Conservation (phyloP, 305 asterid genomes). For the Lippia alba region DNA sequence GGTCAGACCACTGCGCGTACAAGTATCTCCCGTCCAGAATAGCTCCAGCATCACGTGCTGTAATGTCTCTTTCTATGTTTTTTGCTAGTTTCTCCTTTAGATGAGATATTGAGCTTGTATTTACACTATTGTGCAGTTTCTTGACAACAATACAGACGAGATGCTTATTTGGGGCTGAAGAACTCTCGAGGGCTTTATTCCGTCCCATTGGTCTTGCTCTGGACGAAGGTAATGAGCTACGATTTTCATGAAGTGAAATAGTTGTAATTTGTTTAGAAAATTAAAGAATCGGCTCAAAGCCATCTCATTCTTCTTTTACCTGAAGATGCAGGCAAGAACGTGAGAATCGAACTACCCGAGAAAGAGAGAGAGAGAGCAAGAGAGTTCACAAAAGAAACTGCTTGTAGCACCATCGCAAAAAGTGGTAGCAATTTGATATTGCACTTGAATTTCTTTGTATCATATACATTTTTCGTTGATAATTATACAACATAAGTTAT, state of each 20-base stretch:
- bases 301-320: not conserved
- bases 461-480: not conserved
- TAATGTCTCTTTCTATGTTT: constrained; percentile 7
- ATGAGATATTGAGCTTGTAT: constrained; percentile 1
- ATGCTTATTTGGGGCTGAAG: too few relatives aligned
- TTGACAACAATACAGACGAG: not conserved
- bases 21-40: not conserved
- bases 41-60: constrained; percentile 28
- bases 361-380: not conserved
- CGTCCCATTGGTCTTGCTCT: not conserved
- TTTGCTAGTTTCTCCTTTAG: not conserved
- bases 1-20: too few relatives aligned
- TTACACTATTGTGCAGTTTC: constrained; percentile 6
- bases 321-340: not conserved
- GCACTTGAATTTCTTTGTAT: not conserved
- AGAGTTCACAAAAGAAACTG: not conserved
- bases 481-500: too few relatives aligned
- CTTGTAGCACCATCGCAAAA: not conserved
- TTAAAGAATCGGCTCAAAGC: too few relatives aligned
- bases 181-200: constrained; percentile 3
- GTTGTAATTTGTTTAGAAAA: not conserved
- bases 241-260: not conserved
- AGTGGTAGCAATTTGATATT: not conserved
- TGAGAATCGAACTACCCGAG: not conserved
- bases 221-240: not conserved